Evolutionary conservation across 2,329 filamentous ascomycete species (phyloP), one percentile per base, ranked within the genome.

Genomic region (Aspergillus fischeri): DNA sequence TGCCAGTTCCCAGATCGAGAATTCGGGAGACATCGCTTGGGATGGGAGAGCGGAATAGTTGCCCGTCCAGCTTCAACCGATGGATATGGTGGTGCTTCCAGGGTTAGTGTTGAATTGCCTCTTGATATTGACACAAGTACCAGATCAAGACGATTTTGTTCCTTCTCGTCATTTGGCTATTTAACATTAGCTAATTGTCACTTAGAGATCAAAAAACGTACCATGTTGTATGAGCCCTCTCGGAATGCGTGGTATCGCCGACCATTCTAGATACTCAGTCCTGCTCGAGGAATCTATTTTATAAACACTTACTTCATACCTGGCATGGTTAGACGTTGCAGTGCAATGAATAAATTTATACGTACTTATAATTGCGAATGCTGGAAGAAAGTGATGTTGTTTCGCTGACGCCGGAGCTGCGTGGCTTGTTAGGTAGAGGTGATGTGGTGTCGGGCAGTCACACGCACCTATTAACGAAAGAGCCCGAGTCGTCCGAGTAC

Each of bases 1-100:
- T 68, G 9, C 67, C 67, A 0, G 67, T 69, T 0, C 67, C 67
- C 20, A 69, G 50, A 53, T 69, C 67, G 4, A 69, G 60, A 2
- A 69, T 59, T 14, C 62, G 42, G 4, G 47, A 32, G 17, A 60
- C 38, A 9, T 58, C 35, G 73, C 70, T 4, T 68, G 58, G 41
- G 60, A 64, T 52, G 21, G 38, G 49, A 6, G 49, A 14, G 17
- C 28, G 49, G 32, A 29, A 35, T 5, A 51, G 28, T n/a, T 20
- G 47, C 24, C 48, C 53, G 24, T 47, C 35, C 11, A 54, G 55
- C 27, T 49, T 28, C 14, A 54, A 17, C 11, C 2, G 51, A 14
- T 41, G 52, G 20, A 53, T 53, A 50, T 48, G 24, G 28, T 53
- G 55, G 38, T 44, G 41, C 24, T 53, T 17, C 17, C n/a, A 20